phyloP scores from a whole-genome alignment of 2,329 filamentous ascomycete species.

The Epichloe glyceriae region DNA sequence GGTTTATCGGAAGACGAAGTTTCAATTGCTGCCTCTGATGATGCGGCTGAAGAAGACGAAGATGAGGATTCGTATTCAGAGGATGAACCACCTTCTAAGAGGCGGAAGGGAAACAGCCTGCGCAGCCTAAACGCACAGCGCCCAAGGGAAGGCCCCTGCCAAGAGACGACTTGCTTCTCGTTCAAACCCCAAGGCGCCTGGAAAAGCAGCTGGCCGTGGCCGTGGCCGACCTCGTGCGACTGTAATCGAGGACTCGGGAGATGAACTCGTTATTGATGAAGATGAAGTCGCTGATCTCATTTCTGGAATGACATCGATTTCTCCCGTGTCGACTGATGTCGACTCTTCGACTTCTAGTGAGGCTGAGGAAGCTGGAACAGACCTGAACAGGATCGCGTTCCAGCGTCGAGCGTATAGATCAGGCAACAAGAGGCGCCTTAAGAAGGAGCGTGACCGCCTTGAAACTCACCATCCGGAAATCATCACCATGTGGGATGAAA shows the following conservation, averaged over 20 bases:
- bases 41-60: slow-evolving; percentile 5
- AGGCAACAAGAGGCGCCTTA: slow-evolving; percentile 15
- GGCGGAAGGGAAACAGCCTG: slow-evolving; percentile 8
- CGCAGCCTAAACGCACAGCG: neutral
- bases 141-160: neutral
- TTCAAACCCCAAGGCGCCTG: neutral
- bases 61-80: slow-evolving; percentile 13
- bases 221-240: neutral
- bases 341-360: slow-evolving; percentile 12
- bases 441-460: slow-evolving; percentile 50
- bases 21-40: slow-evolving; percentile 9
- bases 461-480: slow-evolving; percentile 68
- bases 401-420: slow-evolving; percentile 23
- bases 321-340: slow-evolving; percentile 6
- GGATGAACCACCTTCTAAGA: slow-evolving; percentile 17
- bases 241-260: slow-evolving; percentile 1
- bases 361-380: slow-evolving; percentile 6
- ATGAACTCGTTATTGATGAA: neutral
- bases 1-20: slow-evolving; percentile 7
- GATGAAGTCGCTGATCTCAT: neutral
- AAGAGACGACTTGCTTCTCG: neutral
- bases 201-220: neutral
- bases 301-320: slow-evolving; percentile 1
- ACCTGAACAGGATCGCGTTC: slow-evolving; percentile 11
- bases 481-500: slow-evolving; percentile 69